Evolutionary conservation across 2,329 filamentous ascomycete species (phyloP).

Genomic region (Zasmidium cellare): DNA sequence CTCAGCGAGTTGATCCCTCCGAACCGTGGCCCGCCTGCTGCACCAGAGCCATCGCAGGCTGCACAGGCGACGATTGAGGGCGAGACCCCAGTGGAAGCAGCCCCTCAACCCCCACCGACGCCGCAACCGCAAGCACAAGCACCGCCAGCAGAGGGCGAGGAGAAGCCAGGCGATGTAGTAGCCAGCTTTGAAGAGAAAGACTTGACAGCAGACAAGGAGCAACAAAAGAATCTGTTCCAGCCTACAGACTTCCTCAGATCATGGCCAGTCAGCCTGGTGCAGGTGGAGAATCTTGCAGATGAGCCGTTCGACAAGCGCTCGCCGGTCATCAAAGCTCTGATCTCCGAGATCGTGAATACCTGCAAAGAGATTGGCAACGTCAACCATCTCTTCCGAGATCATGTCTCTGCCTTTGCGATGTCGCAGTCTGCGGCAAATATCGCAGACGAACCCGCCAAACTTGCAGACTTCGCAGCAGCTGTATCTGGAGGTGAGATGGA

Average conservation of each 20-base stretch:
- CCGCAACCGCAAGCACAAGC: conserved; percentile 25
- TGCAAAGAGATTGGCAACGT: conserved; percentile 95
- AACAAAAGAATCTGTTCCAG: conserved; percentile 57
- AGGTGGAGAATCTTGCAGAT: conserved; percentile 89
- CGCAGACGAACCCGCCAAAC: conserved; percentile 87
- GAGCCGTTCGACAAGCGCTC: conserved; percentile 89
- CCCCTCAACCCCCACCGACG: background rate
- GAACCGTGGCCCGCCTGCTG: conserved; percentile 43
- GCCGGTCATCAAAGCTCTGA: conserved; percentile 83
- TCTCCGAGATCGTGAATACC: conserved; percentile 97
- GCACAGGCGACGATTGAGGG: conserved; percentile 50
- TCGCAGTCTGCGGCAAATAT: conserved; percentile 94
- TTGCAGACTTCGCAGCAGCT: conserved; percentile 95
- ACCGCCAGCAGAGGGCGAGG: conserved; percentile 52
- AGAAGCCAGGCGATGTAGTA: conserved; percentile 90
- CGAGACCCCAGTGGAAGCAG: background rate
- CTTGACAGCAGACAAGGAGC: conserved; percentile 58
- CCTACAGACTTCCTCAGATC: conserved; percentile 88
- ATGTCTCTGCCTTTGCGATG: conserved; percentile 96
- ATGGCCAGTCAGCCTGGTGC: conserved; percentile 89
- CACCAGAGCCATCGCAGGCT: conserved; percentile 53
- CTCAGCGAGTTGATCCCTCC: conserved; percentile 81
- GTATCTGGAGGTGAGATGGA: conserved; percentile 91
- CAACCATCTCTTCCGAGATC: conserved; percentile 93
- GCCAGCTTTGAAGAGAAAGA: conserved; percentile 96